These are phyloP conservation scores for Penicillium sp. DNA, from an alignment of 2,329 filamentous ascomycete species.

Conservation along the genomic window DNA sequence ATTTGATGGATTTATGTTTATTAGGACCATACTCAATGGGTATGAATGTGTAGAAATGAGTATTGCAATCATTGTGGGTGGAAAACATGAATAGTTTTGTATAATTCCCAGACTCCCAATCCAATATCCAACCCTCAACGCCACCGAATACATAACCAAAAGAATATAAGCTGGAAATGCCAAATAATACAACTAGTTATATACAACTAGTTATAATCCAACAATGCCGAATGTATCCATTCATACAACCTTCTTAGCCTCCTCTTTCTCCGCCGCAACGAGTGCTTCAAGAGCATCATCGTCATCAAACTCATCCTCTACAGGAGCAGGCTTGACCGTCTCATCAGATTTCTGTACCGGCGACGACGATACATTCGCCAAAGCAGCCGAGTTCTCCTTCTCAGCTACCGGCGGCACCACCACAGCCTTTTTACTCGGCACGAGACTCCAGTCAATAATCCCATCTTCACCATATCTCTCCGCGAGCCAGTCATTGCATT, in stretches of 20 bases:
- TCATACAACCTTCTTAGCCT: slow-evolving; percentile 2
- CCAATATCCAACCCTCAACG: neutral
- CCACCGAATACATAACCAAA: neutral
- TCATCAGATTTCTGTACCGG: slow-evolving; percentile 4
- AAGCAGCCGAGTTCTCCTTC: slow-evolving; percentile 34
- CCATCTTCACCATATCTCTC: slow-evolving; percentile 78
- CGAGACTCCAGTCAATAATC: slow-evolving; percentile 82
- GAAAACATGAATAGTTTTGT: neutral
- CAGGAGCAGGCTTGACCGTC: slow-evolving; percentile 28
- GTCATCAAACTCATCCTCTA: slow-evolving; percentile 50
- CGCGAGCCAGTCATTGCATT: slow-evolving; percentile 71
- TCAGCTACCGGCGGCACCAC: slow-evolving; percentile 21
- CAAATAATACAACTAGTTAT: neutral
- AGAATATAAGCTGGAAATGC: neutral
- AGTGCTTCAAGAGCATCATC: slow-evolving; percentile 51
- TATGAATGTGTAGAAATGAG: neutral
- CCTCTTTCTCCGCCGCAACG: slow-evolving; percentile 37
- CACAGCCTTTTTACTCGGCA: slow-evolving; percentile 37
- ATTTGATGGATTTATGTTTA: too few species aligned
- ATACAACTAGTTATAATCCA: too few species aligned
- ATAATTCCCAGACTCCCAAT: neutral
- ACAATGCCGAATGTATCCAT: neutral
- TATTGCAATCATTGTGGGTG: neutral
- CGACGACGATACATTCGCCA: slow-evolving; percentile 12
- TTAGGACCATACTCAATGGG: too few species aligned